Evolutionary conservation across 2,329 filamentous ascomycete species (phyloP).

Genomic region (Scedosporium dehoogii): DNA sequence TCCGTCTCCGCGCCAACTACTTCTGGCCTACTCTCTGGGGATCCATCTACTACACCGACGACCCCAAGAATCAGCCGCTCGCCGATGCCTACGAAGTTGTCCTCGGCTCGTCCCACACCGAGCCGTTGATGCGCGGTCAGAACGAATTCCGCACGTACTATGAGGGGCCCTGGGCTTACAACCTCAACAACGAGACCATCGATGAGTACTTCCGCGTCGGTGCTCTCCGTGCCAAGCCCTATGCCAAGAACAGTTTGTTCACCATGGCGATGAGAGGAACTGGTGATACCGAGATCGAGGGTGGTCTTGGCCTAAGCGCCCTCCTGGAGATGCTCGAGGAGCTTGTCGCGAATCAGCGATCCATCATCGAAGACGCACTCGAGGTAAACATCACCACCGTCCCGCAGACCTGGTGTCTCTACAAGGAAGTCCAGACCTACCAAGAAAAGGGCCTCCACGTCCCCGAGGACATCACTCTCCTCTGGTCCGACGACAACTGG

Average conservation of each 20-base stretch:
- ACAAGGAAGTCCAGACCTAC: constrained; percentile 65
- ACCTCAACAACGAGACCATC: constrained; percentile 58
- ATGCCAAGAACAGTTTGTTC: constrained; percentile 53
- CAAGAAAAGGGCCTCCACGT: constrained; percentile 49
- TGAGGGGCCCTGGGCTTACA: constrained; percentile 58
- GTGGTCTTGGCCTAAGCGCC: constrained; percentile 39
- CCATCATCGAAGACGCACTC: constrained; percentile 47
- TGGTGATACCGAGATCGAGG: constrained; percentile 51
- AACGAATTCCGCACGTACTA: constrained; percentile 45
- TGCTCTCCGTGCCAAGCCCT: constrained; percentile 52
- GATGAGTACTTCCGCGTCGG: constrained; percentile 60
- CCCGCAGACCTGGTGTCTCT: constrained; percentile 64
- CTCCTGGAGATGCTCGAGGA: constrained; percentile 50
- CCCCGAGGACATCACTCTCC: constrained; percentile 56
- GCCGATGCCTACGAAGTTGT: constrained; percentile 68
- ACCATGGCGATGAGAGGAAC: constrained; percentile 63
- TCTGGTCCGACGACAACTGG: constrained; percentile 63
- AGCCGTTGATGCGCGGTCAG: constrained; percentile 57
- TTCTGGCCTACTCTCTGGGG: constrained; percentile 67
- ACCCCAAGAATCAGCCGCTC: constrained; percentile 55
- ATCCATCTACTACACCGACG: constrained; percentile 63
- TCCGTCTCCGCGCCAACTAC: constrained; percentile 63
- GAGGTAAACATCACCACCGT: constrained; percentile 38
- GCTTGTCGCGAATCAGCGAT: constrained; percentile 49
- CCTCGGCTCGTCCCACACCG: constrained; percentile 62